A percentile compares a stretch with the other conserved stretches of the same genome.
Evolutionary conservation across 768 basidiomycete species (phyloP).

Genomic region (Tricholoma saponaceum): DNA sequence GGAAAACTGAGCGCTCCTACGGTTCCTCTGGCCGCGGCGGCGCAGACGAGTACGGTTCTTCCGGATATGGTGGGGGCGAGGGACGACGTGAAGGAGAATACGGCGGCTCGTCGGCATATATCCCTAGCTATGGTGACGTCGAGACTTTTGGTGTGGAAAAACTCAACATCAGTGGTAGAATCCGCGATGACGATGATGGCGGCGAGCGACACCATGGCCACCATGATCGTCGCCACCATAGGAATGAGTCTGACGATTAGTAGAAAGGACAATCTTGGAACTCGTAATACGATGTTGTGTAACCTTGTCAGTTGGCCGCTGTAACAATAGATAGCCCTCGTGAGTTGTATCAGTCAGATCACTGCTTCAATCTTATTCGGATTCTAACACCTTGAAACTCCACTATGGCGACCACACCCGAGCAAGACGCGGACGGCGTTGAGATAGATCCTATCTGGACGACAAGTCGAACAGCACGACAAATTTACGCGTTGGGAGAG

Average conservation of each 20-base stretch:
- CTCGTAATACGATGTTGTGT: no score
- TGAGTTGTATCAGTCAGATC: neutral
- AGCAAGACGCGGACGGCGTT: constrained; percentile 29
- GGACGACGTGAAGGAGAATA: constrained; percentile 12
- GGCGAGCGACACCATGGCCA: constrained; percentile 11
- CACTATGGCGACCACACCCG: constrained; percentile 23
- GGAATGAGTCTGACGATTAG: constrained; percentile 14
- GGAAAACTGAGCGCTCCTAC: constrained; percentile 4
- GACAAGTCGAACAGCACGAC: constrained; percentile 74
- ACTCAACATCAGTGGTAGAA: constrained; percentile 29
- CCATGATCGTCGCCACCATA: constrained; percentile 10
- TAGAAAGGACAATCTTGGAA: neutral
- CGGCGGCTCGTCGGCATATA: constrained; percentile 10
- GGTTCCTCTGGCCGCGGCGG: no score
- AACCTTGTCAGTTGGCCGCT: no score
- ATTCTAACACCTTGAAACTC: neutral
- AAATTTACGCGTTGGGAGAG: constrained; percentile 75
- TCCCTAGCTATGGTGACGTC: constrained; percentile 7
- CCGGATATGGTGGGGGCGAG: constrained; percentile 14
- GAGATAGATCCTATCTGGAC: constrained; percentile 79
- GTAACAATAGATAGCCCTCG: no score
- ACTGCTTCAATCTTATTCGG: no score
- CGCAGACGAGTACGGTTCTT: constrained; percentile 11
- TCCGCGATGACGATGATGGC: constrained; percentile 30
- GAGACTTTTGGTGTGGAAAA: constrained; percentile 53